Evolutionary conservation across 352 stramenopile genomes (phyloP).

Genomic region (Phytophthora fragariae): DNA sequence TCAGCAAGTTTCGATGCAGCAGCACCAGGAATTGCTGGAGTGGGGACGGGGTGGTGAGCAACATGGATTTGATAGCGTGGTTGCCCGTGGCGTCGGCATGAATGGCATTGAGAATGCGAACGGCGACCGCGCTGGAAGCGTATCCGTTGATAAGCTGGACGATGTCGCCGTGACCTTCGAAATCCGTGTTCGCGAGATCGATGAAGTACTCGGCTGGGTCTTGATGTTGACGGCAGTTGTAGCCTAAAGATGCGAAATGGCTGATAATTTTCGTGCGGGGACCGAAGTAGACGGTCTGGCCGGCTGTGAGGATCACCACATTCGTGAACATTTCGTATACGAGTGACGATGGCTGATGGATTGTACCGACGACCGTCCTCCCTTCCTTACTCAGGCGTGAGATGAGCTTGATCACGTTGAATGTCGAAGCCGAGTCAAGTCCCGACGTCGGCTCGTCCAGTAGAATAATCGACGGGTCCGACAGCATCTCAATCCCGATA

Average conservation of each 20-base stretch:
- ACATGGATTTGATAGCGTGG: constrained; percentile 15
- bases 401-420: constrained; percentile 86
- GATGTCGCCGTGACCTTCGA: constrained; percentile 39
- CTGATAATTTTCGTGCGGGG: constrained; percentile 43
- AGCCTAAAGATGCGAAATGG: constrained; percentile 60
- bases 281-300: constrained; percentile 91
- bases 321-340: constrained; percentile 71
- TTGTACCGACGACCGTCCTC: constrained; percentile 85
- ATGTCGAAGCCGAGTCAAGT: constrained; percentile 89
- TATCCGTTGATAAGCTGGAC: constrained; percentile 24
- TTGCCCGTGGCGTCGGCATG: constrained; percentile 10
- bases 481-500: constrained; percentile 94
- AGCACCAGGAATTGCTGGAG: constrained; percentile 61
- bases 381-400: constrained; percentile 53
- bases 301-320: constrained; percentile 67
- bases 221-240: constrained; percentile 62
- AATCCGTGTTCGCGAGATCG: constrained; percentile 63
- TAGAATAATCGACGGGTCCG: constrained; percentile 94
- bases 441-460: constrained; percentile 95
- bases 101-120: constrained; percentile 20
- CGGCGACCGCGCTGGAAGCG: constrained; percentile 12
- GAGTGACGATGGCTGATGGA: constrained; percentile 83
- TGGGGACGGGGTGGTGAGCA: constrained; percentile 32
- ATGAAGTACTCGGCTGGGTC: constrained; percentile 71
- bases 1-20: constrained; percentile 60